These are phyloP conservation scores for Chrysoporthe deuterocubensis DNA, from an alignment of 2,329 filamentous ascomycete genomes.

Conservation along the genomic window DNA sequence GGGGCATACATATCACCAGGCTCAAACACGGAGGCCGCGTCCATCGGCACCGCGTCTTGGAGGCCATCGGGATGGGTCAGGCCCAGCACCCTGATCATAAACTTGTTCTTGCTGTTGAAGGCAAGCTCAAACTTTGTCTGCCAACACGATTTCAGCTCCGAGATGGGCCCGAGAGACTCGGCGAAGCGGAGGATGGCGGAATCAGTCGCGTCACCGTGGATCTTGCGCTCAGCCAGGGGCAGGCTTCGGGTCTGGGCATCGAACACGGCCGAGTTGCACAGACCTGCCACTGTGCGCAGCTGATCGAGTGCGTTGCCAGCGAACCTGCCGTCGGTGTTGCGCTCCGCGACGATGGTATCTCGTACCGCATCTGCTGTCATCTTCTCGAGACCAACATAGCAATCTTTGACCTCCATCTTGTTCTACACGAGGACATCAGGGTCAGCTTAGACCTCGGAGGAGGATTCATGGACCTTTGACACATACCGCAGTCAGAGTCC, in stretches of 20 bases:
- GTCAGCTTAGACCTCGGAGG: neutral
- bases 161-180: constrained; percentile 64
- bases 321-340: constrained; percentile 32
- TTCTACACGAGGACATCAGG: constrained; percentile 49
- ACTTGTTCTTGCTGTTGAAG: constrained; percentile 86
- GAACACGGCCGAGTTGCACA: constrained; percentile 79
- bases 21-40: constrained; percentile 41
- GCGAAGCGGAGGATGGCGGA: constrained; percentile 74
- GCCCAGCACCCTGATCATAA: constrained; percentile 69
- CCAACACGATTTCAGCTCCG: constrained; percentile 65
- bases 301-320: constrained; percentile 55
- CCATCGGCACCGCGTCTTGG: constrained; percentile 42
- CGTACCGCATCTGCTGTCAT: constrained; percentile 56
- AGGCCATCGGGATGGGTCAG: constrained; percentile 45
- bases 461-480: neutral
- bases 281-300: constrained; percentile 62
- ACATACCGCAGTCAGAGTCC: constrained; percentile 63
- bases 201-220: constrained; percentile 78
- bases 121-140: constrained; percentile 68
- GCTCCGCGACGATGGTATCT: constrained; percentile 40
- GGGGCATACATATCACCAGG: constrained; percentile 42
- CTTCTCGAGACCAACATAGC: constrained; percentile 57
- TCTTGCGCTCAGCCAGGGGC: constrained; percentile 63
- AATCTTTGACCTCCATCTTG: constrained; percentile 74
- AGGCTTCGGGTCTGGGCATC: constrained; percentile 65